A percentile compares a stretch with the other conserved stretches of the same genome.
phyloP scores from a whole-genome alignment of 352 stramenopile species.

The Pythium chondricola region DNA sequence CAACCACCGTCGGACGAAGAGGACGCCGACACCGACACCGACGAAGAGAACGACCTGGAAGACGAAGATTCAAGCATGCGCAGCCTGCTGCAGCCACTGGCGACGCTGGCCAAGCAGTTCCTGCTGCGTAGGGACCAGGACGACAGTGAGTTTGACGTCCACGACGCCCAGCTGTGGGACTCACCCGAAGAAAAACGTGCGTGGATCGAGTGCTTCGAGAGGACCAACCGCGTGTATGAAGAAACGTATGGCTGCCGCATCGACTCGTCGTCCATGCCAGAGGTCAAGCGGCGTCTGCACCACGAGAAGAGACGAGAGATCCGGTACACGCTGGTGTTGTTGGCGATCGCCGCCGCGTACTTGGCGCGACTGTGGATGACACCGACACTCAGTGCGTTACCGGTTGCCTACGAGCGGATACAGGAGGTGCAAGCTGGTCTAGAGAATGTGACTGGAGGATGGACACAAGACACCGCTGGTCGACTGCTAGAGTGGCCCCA shows the following conservation, averaged over 20 bases:
- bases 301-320: conserved; percentile 17
- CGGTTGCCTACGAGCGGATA: too few relatives aligned
- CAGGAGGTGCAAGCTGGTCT: too few relatives aligned
- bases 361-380: conserved; percentile 26
- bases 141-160: conserved; percentile 23
- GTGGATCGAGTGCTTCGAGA: conserved; percentile 21
- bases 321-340: conserved; percentile 27
- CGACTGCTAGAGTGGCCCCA: too few relatives aligned
- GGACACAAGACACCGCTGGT: too few relatives aligned
- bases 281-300: conserved; percentile 20
- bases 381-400: too few relatives aligned
- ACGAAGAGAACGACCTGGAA: conserved; percentile 19
- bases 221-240: conserved; percentile 21
- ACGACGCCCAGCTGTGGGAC: conserved; percentile 31
- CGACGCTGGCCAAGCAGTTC: conserved; percentile 8
- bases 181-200: conserved; percentile 23
- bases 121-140: conserved; percentile 16
- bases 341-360: conserved; percentile 24
- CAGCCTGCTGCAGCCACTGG: conserved; percentile 15
- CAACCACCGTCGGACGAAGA: conserved; percentile 15
- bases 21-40: conserved; percentile 13
- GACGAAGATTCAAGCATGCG: conserved; percentile 18
- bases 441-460: too few relatives aligned
- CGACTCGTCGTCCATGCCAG: conserved; percentile 25
- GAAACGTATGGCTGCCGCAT: conserved; percentile 34